Base-by-base conservation (phyloP, 768 basidiomycete species). In the Boletus reticuloceps region DNA sequence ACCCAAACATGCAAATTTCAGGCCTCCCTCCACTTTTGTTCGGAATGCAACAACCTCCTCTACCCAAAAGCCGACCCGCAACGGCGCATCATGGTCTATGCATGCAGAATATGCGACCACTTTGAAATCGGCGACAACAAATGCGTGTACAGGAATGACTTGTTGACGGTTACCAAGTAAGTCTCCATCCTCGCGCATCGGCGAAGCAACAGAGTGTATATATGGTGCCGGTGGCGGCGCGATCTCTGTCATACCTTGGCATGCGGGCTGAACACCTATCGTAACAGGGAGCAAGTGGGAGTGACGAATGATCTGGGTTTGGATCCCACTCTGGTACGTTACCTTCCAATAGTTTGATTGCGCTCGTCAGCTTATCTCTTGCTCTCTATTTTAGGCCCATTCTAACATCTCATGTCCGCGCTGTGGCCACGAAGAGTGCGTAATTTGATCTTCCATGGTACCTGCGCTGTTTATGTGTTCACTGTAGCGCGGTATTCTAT, bases 21-120 rank as follows among this genome's bases (percentile, higher is more conserved):
- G 90, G 86, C 91, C 12, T 89, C 89, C 3, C 83, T 96, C 29
- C 85, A 91, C 62, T 96, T 96, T 73, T 96, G 94, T 65, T 86
- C 85, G 38, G 94, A 96, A 78, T 96, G 94, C 79, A 94, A 95
- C 76, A 96, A 97, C 69, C 81, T 97, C 29, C 79, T 97, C 50
- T 95, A 96, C 70, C 94, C 94, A 20, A 87, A 94, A 75, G 94
- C 91, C 41, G 95, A 97, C 73, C 84, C 84, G 53, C 80, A 86
- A 58, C 86, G 94, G 45, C 82, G 88, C 44, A 83, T 88, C 51
- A 88, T 98, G 82, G 83, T 94, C 41, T 95, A 94, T 62, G 88
- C 88, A 2, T 98, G 95, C 69, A 82, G 94, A 47, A 97, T 96
- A 66, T 98, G 95, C 71, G 72, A 77, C 1, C 92, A 89, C 70